Evolutionary conservation across 192 early-diverging fungal species (phyloP).

Genomic region (Paraglomus brasilianum): DNA sequence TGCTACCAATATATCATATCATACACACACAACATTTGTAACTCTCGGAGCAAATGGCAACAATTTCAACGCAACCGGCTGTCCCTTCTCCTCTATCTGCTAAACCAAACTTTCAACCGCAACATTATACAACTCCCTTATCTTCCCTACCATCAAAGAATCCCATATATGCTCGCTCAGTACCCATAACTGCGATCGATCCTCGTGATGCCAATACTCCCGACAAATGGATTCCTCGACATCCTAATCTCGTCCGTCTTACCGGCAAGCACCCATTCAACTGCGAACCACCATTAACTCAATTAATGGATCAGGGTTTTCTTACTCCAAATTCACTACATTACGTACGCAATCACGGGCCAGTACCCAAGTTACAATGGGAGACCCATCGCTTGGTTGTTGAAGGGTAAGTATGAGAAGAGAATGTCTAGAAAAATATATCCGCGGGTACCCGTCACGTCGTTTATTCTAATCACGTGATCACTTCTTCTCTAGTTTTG

Average conservation of each 20-base stretch:
- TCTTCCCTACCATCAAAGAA: not conserved
- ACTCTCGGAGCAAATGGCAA: too few species aligned
- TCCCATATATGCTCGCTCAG: not conserved
- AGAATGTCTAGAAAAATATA: constrained; percentile 1
- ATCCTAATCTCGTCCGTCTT: constrained; percentile 48
- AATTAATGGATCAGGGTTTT: constrained; percentile 47
- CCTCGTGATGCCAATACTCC: constrained; percentile 45
- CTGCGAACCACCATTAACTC: constrained; percentile 46
- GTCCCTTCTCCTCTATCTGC: too few species aligned
- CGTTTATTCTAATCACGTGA: constrained; percentile 27
- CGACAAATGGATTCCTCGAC: constrained; percentile 49
- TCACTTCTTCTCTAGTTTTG: constrained; percentile 40
- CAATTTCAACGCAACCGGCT: too few species aligned
- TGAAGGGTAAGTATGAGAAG: constrained; percentile 35
- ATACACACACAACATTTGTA: too few species aligned
- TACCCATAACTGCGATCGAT: constrained; percentile 13
- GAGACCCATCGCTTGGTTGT: constrained; percentile 44
- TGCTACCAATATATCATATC: too few species aligned
- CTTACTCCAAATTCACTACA: constrained; percentile 61
- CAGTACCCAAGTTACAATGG: constrained; percentile 55
- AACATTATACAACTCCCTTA: too few species aligned
- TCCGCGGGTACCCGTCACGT: not conserved
- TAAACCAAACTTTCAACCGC: too few species aligned
- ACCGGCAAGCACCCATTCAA: constrained; percentile 66
- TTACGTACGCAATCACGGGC: constrained; percentile 71